Evolutionary conservation across 2,329 filamentous ascomycete species (phyloP).

Genomic region (Beauveria caledonica): DNA sequence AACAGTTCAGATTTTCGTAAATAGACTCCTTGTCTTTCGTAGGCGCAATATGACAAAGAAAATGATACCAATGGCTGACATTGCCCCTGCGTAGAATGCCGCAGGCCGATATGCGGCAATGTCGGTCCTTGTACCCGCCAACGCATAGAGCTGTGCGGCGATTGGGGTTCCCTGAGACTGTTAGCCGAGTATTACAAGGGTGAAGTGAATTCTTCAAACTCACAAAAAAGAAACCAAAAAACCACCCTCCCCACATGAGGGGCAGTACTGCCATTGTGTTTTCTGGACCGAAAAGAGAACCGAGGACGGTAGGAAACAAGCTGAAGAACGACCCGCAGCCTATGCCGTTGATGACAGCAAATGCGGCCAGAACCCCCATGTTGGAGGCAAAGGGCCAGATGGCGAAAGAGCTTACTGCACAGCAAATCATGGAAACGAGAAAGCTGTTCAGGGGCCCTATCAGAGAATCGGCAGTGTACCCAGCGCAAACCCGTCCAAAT

Average conservation of each 20-base stretch:
- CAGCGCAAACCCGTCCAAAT: slow-evolving; percentile 19
- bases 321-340: slow-evolving; percentile 24
- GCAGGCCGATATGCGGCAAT: slow-evolving; percentile 19
- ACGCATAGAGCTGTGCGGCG: slow-evolving; percentile 19
- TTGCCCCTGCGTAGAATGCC: slow-evolving; percentile 21
- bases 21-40: neutral
- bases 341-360: slow-evolving; percentile 21
- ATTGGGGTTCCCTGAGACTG: slow-evolving; percentile 19
- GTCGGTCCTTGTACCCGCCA: slow-evolving; percentile 14
- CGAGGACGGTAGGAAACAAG: slow-evolving; percentile 18
- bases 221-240: slow-evolving; percentile 22
- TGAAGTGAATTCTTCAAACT: neutral
- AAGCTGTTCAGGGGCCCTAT: slow-evolving; percentile 21
- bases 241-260: slow-evolving; percentile 21
- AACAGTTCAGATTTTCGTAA: neutral
- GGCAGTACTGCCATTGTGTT: slow-evolving; percentile 21
- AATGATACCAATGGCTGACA: slow-evolving; percentile 16
- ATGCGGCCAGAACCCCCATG: slow-evolving; percentile 17
- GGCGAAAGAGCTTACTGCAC: slow-evolving; percentile 18
- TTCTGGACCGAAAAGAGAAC: slow-evolving; percentile 16
- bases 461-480: slow-evolving; percentile 19
- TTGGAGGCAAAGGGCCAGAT: slow-evolving; percentile 21
- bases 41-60: slow-evolving; percentile 11
- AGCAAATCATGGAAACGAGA: slow-evolving; percentile 19
- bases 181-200: neutral